Percentiles rank a stretch among this genome's conserved stretches.
phyloP scores from a whole-genome alignment of 2,329 filamentous ascomycete species.

The Emmonsiellopsis sp. region DNA sequence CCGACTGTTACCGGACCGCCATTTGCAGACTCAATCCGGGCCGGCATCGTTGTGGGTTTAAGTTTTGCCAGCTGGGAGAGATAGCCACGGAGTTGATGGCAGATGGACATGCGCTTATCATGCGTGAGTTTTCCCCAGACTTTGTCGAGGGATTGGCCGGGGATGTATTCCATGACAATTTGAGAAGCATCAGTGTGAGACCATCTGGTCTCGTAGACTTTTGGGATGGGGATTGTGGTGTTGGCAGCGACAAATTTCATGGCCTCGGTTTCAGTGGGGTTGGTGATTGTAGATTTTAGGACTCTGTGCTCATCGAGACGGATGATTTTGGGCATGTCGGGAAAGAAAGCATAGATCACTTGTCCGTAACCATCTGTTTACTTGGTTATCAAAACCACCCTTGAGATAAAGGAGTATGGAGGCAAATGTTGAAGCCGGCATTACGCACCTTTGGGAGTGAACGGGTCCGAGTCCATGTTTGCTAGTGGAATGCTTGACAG shows the following conservation, averaged over 20 bases:
- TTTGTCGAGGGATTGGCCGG: constrained; percentile 5
- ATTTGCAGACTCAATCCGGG: constrained; percentile 4
- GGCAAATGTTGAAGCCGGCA: too few relatives aligned
- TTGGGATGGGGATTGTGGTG: background rate
- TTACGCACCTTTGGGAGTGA: too few relatives aligned
- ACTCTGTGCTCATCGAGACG: background rate
- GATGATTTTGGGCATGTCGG: background rate
- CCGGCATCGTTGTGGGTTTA: background rate
- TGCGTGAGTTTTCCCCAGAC: constrained; percentile 5
- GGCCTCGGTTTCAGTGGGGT: background rate
- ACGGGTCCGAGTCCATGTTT: too few relatives aligned
- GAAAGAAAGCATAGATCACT: too few relatives aligned
- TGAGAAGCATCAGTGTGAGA: background rate
- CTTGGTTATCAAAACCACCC: too few relatives aligned
- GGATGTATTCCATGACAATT: constrained; percentile 2
- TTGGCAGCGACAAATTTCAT: background rate
- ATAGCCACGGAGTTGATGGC: constrained; percentile 4
- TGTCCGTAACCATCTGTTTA: too few relatives aligned
- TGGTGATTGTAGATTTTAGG: background rate
- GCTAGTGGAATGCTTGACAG: too few relatives aligned
- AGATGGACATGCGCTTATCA: constrained; percentile 3
- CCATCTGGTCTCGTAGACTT: background rate
- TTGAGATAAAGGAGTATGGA: too few relatives aligned
- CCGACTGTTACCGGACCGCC: background rate
- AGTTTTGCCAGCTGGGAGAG: constrained; percentile 5